These are phyloP conservation scores for Diaporthe destruens DNA, from an alignment of 2,329 filamentous ascomycete genomes.

Conservation along the genomic window DNA sequence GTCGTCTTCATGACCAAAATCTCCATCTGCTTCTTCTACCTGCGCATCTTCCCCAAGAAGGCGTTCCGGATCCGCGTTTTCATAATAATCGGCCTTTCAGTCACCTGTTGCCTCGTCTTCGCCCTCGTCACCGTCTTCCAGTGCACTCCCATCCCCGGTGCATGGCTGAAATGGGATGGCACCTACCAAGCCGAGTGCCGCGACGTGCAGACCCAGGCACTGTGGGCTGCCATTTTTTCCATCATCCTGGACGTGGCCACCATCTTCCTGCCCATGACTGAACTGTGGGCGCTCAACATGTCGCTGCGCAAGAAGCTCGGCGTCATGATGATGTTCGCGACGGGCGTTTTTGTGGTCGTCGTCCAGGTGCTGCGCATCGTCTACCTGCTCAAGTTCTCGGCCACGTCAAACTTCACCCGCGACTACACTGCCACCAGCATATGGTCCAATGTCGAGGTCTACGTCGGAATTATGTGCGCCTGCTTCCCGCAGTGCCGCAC, in stretches of 20 bases:
- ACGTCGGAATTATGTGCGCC: slow-evolving; percentile 30
- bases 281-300: slow-evolving; percentile 55
- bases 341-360: slow-evolving; percentile 17
- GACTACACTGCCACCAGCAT: slow-evolving; percentile 30
- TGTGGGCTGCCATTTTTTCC: slow-evolving; percentile 55
- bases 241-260: slow-evolving; percentile 56
- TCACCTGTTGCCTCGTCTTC: neutral
- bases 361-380: slow-evolving; percentile 26
- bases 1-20: slow-evolving; percentile 30
- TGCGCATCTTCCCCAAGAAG: slow-evolving; percentile 31
- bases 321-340: slow-evolving; percentile 53
- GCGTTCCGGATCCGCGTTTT: neutral
- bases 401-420: neutral
- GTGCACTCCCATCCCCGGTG: slow-evolving; percentile 11
- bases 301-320: slow-evolving; percentile 56
- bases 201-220: slow-evolving; percentile 1
- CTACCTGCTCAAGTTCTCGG: slow-evolving; percentile 23
- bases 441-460: slow-evolving; percentile 27
- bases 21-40: slow-evolving; percentile 32
- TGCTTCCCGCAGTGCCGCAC: slow-evolving; percentile 29
- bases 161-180: slow-evolving; percentile 31
- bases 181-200: slow-evolving; percentile 1
- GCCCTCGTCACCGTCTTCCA: slow-evolving; percentile 8
- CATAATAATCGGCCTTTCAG: neutral
- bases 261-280: slow-evolving; percentile 54